Conservation (phyloP, 169 alveolate genomes). For the Cyclospora cayetanensis region DNA sequence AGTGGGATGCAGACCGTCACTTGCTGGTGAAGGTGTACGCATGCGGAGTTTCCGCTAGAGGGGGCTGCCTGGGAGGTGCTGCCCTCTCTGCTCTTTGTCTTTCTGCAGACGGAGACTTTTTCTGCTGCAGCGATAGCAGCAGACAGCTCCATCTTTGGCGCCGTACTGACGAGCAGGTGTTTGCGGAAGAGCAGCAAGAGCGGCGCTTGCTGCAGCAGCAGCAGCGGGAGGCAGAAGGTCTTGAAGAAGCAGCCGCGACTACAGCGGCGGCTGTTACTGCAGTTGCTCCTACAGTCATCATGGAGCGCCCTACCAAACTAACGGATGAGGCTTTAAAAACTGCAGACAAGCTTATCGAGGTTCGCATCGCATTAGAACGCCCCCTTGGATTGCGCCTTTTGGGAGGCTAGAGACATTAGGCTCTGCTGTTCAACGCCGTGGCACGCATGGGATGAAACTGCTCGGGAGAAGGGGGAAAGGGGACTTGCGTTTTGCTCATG, state of each 20-base stretch:
- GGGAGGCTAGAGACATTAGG: not conserved
- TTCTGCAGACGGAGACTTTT: slow-evolving; percentile 2
- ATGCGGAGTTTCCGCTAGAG: slow-evolving; percentile 14
- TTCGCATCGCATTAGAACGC: not conserved
- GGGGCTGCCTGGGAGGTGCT: not conserved
- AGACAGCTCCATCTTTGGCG: slow-evolving; percentile 68
- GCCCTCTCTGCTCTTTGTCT: not conserved
- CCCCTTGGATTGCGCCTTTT: not conserved
- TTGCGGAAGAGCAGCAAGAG: slow-evolving; percentile 73
- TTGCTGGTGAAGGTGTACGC: not conserved
- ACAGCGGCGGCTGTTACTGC: slow-evolving; percentile 27
- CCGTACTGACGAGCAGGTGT: slow-evolving; percentile 71
- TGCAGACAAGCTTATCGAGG: slow-evolving; percentile 73
- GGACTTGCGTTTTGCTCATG: too few relatives aligned
- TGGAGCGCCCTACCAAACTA: slow-evolving; percentile 15
- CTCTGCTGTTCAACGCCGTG: not conserved
- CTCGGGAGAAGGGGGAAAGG: too few relatives aligned
- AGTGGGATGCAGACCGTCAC: slow-evolving; percentile 87
- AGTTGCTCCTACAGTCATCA: slow-evolving; percentile 12
- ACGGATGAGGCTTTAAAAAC: slow-evolving; percentile 69
- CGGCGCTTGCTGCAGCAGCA: slow-evolving; percentile 45
- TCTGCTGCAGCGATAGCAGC: slow-evolving; percentile 42
- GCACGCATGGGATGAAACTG: too few relatives aligned
- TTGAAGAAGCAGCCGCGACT: slow-evolving; percentile 28
- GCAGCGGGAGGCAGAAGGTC: slow-evolving; percentile 61